Base-by-base conservation (phyloP, 306 rosid species). In the Glycine latifolia region DNA sequence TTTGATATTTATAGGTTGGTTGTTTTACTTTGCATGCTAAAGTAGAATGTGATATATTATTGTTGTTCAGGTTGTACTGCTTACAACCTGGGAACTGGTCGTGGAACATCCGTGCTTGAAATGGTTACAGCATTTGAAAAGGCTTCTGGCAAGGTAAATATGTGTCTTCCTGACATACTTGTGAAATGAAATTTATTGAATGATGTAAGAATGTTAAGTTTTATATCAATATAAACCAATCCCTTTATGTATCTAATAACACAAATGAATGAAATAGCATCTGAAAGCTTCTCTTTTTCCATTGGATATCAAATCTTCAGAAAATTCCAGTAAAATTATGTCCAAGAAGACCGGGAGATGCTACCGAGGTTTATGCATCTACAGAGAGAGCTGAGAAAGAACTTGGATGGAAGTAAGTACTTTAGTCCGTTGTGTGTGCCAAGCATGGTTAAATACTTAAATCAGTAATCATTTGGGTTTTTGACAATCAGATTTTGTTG, bases 81-180 rank as follows among this genome's bases (percentile, higher is more conserved):
- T 79, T 95, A 91, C 84, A 95, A 95, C 77, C 79, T 95, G 79
- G 99, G 99, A 72, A 93, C 99, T 0, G 99, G 98, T 72, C 75
- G 86, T 5, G 98, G 99, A 53, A 88, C 98, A 67, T 95, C 99
- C 8, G 99, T 95, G 75, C 89, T 93, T 60, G 93, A 95, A 90
- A 95, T 95, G 97, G 97, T 95, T 58, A 81, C 90, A 52, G 99
- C 94, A 71, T 95, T 93, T 65, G 94, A 95, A 79, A 91, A 93
- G 69, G 98, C 97, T 49, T 87, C 88, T 70, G 90, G 96, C 87
- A 93, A 95, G 97, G 99, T 95, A 73, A 81, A 10, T 76, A 10
- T 44, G 48, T 9, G 48, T 62, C 10, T 47, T 47, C 9, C 39
- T 26, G 31, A 65, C 37, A 7, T 46, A 60, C 31, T 60, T 0